Conservation (phyloP, 179 eudicot genomes). For the Actinidia arguta region DNA sequence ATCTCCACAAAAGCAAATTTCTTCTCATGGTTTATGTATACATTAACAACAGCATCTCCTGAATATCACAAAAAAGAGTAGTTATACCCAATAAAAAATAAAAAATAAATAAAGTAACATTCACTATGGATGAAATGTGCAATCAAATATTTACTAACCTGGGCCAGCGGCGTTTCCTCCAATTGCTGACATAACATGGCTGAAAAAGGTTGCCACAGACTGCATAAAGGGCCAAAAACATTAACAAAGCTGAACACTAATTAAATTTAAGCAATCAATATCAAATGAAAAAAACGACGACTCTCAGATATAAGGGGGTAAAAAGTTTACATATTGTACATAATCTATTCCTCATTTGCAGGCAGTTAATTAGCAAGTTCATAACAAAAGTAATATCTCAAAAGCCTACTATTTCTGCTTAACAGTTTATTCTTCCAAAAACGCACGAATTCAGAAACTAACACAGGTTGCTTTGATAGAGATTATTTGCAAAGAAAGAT, state of each 20-base stretch:
- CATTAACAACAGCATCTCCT: conserved; percentile 99
- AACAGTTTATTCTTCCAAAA: background rate
- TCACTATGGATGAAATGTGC: background rate
- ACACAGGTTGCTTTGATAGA: background rate
- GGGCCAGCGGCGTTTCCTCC: conserved; percentile 99
- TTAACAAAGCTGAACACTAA: background rate
- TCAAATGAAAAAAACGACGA: background rate
- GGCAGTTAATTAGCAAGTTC: background rate
- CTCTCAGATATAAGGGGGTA: background rate
- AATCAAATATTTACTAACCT: conserved; percentile 47
- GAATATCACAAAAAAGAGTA: conserved; percentile 46
- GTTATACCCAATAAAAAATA: background rate
- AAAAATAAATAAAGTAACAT: no score
- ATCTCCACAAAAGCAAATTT: conserved; percentile 98
- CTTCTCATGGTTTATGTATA: conserved; percentile 95
- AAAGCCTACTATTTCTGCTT: background rate
- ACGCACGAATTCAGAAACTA: background rate
- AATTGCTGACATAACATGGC: conserved; percentile 95
- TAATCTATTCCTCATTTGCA: background rate
- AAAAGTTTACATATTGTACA: background rate
- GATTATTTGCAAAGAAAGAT: background rate
- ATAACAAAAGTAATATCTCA: background rate
- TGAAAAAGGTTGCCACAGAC: conserved; percentile 96
- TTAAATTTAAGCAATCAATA: background rate
- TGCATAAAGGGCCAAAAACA: conserved; percentile 35